phyloP scores from a whole-genome alignment of 371 early-diverging fungal genomes.

The Sporodiniella umbellata region DNA sequence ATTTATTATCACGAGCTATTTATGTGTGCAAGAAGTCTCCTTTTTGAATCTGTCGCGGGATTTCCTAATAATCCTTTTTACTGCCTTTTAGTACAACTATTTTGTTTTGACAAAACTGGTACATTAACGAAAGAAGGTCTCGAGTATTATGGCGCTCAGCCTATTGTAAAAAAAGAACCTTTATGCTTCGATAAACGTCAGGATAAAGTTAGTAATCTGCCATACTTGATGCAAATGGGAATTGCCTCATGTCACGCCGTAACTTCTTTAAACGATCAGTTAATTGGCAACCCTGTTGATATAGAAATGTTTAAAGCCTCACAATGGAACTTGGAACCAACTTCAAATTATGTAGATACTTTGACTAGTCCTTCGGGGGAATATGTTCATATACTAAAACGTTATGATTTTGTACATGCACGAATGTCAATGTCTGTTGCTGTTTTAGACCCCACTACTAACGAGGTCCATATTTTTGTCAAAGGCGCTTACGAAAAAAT shows the following conservation, averaged over 20 bases:
- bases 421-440: conserved; percentile 86
- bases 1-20: too few relatives aligned
- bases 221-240: conserved; percentile 53
- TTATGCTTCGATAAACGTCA: conserved; percentile 27
- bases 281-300: conserved; percentile 85
- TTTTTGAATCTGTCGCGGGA: too few relatives aligned
- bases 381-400: conserved; percentile 55
- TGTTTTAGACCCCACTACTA: conserved; percentile 54
- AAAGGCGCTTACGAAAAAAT: conserved; percentile 86
- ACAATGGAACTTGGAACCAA: conserved; percentile 36
- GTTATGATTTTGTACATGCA: conserved; percentile 85
- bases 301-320: conserved; percentile 89
- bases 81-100: conserved; percentile 79
- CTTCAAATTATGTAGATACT: conserved; percentile 40
- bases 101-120: conserved; percentile 79
- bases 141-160: conserved; percentile 53
- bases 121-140: conserved; percentile 65
- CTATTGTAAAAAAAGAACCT: conserved; percentile 23
- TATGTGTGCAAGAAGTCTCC: too few relatives aligned
- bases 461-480: conserved; percentile 66
- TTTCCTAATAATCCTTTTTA: too few relatives aligned
- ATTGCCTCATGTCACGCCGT: conserved; percentile 84
- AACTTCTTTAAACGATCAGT: conserved; percentile 63
- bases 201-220: conserved; percentile 30
- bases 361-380: conserved; percentile 26